These are phyloP conservation scores for Tricholomella constricta DNA, from an alignment of 768 basidiomycete species.

Conservation along the genomic window DNA sequence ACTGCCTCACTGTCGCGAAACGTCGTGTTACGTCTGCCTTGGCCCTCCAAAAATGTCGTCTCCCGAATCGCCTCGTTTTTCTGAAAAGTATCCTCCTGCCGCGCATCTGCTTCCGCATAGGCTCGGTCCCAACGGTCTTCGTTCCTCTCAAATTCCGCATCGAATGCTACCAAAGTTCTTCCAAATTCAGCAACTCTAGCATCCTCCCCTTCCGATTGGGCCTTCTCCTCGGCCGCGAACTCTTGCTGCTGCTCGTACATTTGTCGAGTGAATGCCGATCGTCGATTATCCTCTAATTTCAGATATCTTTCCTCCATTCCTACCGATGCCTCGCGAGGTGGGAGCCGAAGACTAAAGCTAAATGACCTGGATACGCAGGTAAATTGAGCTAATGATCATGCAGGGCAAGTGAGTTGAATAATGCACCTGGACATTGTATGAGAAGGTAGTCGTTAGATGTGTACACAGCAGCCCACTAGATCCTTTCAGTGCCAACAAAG, in stretches of 20 bases:
- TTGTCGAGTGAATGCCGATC: too few relatives aligned
- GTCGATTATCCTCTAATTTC: too few relatives aligned
- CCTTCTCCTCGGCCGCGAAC: neutral
- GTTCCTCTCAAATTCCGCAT: neutral
- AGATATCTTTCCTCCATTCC: too few relatives aligned
- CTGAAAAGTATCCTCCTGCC: neutral
- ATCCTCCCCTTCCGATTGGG: neutral
- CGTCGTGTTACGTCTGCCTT: neutral
- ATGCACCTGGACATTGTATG: neutral
- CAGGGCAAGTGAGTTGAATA: neutral
- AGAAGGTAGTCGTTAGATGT: too few relatives aligned
- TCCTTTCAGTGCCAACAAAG: too few relatives aligned
- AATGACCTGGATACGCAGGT: too few relatives aligned
- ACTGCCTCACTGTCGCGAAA: neutral
- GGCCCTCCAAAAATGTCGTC: conserved; percentile 4
- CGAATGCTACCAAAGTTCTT: neutral
- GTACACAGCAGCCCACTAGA: too few relatives aligned
- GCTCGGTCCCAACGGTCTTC: neutral
- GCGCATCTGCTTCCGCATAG: neutral
- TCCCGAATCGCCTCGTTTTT: neutral
- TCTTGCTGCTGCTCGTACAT: neutral
- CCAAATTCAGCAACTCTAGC: neutral
- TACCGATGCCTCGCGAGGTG: too few relatives aligned
- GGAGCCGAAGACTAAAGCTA: too few relatives aligned
- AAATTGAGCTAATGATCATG: neutral